Evolutionary conservation across 1,284 basidiomycete genomes (phyloP).

Genomic region (Fomitopsis betulina): DNA sequence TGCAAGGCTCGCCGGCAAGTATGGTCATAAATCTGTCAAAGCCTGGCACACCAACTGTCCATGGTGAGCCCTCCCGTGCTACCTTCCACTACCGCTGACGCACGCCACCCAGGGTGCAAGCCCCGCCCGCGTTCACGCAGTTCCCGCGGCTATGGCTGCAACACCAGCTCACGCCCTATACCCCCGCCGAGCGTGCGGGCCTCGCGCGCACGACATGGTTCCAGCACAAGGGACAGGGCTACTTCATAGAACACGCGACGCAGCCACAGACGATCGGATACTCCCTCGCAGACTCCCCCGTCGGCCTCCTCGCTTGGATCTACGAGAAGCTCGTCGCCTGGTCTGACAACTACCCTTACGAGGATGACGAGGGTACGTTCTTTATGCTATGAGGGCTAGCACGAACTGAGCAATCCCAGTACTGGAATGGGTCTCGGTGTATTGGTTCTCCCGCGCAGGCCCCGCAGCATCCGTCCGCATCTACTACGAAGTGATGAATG

Average conservation of each 20-base stretch:
- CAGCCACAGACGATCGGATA: slow-evolving; percentile 39
- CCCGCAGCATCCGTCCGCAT: slow-evolving; percentile 50
- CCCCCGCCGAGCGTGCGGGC: slow-evolving; percentile 31
- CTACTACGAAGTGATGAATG: slow-evolving; percentile 38
- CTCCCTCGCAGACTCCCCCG: slow-evolving; percentile 49
- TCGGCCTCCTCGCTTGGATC: slow-evolving; percentile 55
- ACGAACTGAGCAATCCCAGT: slow-evolving; percentile 28
- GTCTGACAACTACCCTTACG: slow-evolving; percentile 47
- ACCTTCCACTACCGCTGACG: slow-evolving; percentile 36
- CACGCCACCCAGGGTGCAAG: slow-evolving; percentile 38
- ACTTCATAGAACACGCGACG: slow-evolving; percentile 28
- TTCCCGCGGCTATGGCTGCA: slow-evolving; percentile 6
- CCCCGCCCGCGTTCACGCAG: neutral
- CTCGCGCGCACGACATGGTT: slow-evolving; percentile 19
- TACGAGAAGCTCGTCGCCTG: slow-evolving; percentile 53
- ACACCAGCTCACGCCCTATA: slow-evolving; percentile 26
- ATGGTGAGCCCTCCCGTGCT: slow-evolving; percentile 20
- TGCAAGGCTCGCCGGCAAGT: slow-evolving; percentile 20
- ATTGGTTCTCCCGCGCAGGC: slow-evolving; percentile 53
- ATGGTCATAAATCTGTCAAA: slow-evolving; percentile 29
- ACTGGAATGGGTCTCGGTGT: slow-evolving; percentile 54
- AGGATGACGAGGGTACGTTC: slow-evolving; percentile 42
- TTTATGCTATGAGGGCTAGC: neutral
- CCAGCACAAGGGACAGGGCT: slow-evolving; percentile 23
- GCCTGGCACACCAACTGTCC: slow-evolving; percentile 25